A percentile compares a stretch with the other conserved stretches of the same genome.
phyloP scores from a whole-genome alignment of 768 basidiomycete species.

The Termitomyces sp. region DNA sequence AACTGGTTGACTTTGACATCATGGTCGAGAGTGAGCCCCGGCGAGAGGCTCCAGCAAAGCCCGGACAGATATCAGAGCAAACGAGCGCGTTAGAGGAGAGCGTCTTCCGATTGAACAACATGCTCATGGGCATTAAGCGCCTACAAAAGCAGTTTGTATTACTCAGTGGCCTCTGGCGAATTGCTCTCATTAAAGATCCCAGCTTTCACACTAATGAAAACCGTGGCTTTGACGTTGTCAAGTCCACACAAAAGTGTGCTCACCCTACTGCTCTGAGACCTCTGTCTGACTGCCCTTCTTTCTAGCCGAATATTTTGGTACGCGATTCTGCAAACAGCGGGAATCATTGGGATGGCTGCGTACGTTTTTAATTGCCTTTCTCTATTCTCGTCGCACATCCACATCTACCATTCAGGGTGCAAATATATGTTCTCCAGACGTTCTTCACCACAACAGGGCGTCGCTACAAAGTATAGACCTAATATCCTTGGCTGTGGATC shows the following conservation, averaged over 20 bases:
- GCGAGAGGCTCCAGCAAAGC: conserved; percentile 82
- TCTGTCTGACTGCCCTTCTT: conserved; percentile 1
- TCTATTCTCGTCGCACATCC: neutral
- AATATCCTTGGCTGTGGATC: neutral
- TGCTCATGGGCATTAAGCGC: conserved; percentile 86
- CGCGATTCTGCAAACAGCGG: conserved; percentile 73
- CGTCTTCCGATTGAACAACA: conserved; percentile 83
- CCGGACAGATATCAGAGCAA: conserved; percentile 86
- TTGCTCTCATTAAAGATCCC: conserved; percentile 2
- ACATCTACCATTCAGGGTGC: conserved; percentile 46
- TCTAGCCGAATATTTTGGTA: conserved; percentile 91
- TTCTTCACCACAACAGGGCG: conserved; percentile 96
- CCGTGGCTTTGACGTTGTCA: conserved; percentile 89
- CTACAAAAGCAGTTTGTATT: conserved; percentile 88
- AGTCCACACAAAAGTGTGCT: conserved; percentile 78
- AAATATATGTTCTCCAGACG: conserved; percentile 90
- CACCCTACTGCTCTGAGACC: neutral
- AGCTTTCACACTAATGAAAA: conserved; percentile 96
- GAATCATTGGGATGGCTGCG: conserved; percentile 83
- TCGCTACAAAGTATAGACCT: conserved; percentile 73
- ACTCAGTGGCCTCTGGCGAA: neutral
- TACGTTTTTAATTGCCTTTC: conserved; percentile 34
- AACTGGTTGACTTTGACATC: conserved; percentile 93
- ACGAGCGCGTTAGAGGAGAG: conserved; percentile 94
- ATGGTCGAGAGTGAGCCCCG: conserved; percentile 98